phyloP scores from a whole-genome alignment of 768 basidiomycete genomes.

The Mycena maculata region DNA sequence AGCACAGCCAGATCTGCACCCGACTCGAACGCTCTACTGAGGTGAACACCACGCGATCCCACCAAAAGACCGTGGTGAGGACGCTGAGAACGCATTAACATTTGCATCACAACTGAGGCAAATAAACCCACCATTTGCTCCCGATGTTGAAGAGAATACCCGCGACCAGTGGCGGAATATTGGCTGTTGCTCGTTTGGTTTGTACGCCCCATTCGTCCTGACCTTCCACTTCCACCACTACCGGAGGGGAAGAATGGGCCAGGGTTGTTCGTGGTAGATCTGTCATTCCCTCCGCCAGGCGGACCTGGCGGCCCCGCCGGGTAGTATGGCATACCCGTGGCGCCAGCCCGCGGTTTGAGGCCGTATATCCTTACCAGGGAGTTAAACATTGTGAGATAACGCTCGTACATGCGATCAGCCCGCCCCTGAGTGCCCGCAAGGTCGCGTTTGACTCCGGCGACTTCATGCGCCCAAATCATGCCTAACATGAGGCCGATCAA shows the following conservation, averaged over 20 bases:
- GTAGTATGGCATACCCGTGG: no score
- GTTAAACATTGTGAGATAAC: neutral
- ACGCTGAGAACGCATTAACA: neutral
- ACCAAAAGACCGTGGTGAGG: neutral
- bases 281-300: neutral
- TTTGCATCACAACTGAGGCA: neutral
- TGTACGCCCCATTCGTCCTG: neutral
- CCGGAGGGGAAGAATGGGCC: neutral
- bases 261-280: neutral
- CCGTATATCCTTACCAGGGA: no score
- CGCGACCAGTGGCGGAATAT: neutral
- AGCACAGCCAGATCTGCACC: no score
- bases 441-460: neutral
- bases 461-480: neutral
- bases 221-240: neutral
- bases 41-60: neutral
- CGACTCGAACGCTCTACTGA: no score
- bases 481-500: constrained; percentile 1
- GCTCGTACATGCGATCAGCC: constrained; percentile 1
- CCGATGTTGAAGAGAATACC: neutral
- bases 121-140: neutral
- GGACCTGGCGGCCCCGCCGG: neutral
- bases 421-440: neutral
- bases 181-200: neutral
- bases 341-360: no score